Conservation (phyloP, 192 early-diverging fungal genomes). For the Rhizoclosmatium globosum region DNA sequence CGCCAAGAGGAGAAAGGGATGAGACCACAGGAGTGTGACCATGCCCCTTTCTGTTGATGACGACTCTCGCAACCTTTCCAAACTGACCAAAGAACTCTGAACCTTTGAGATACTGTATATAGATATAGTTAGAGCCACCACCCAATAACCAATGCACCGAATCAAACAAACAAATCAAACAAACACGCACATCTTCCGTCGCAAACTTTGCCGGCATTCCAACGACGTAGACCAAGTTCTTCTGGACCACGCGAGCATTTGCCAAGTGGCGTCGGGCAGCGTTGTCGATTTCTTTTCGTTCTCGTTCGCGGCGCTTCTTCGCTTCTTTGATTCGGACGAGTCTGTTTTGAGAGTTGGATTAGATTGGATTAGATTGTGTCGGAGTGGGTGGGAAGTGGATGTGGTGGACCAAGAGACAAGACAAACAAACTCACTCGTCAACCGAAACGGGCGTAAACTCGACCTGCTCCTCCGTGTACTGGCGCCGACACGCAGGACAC, state of each 20-base stretch:
- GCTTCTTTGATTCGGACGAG: conserved; percentile 77
- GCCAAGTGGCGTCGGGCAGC: conserved; percentile 82
- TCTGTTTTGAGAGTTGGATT: conserved; percentile 24
- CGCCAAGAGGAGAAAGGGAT: conserved; percentile 63
- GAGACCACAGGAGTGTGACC: conserved; percentile 62
- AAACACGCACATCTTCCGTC: conserved; percentile 80
- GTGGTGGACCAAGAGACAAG: not conserved
- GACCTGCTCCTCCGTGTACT: conserved; percentile 88
- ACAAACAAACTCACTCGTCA: conserved; percentile 78
- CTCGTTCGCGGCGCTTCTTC: conserved; percentile 90
- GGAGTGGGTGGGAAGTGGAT: not conserved
- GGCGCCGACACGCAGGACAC: conserved; percentile 94
- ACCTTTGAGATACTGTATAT: conserved; percentile 76
- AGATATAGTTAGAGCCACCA: not conserved
- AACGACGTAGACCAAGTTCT: conserved; percentile 97
- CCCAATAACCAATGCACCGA: not conserved
- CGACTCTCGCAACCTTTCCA: conserved; percentile 93
- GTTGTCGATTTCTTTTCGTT: conserved; percentile 86
- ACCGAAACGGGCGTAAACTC: conserved; percentile 88
- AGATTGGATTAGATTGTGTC: not conserved
- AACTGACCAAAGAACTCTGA: conserved; percentile 98
- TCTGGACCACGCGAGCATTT: conserved; percentile 95
- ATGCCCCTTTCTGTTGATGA: conserved; percentile 81
- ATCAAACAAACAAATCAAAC: not conserved
- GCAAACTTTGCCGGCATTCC: conserved; percentile 86